Conservation (phyloP, 2,329 filamentous ascomycete genomes). For the Fusarium sp. region DNA sequence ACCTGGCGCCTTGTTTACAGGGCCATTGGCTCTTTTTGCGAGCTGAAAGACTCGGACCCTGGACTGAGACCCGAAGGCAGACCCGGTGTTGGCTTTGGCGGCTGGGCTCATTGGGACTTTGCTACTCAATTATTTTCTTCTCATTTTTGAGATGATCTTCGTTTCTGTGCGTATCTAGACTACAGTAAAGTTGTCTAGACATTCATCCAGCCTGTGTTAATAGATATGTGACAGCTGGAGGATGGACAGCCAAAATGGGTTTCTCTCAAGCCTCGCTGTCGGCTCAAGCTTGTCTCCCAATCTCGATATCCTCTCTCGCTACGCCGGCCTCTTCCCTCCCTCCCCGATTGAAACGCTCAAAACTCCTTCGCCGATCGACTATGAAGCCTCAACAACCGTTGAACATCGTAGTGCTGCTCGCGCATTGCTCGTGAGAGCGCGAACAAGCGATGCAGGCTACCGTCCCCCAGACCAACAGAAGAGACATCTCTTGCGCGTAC, state of each 20-base stretch:
- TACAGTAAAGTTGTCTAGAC: background rate
- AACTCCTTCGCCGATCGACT: background rate
- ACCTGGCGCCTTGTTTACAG: background rate
- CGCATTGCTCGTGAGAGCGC: slow-evolving; percentile 1
- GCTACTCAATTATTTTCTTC: background rate
- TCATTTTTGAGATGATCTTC: background rate
- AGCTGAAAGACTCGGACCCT: background rate
- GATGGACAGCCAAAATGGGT: background rate
- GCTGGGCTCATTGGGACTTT: background rate
- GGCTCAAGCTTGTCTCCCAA: background rate
- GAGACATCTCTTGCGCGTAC: slow-evolving; percentile 1
- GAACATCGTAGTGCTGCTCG: background rate
- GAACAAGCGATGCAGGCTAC: background rate
- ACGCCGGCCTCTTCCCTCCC: background rate
- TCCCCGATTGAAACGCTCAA: background rate
- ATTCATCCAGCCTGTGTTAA: too few relatives aligned
- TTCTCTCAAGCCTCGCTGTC: background rate
- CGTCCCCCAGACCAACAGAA: background rate
- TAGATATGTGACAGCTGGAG: background rate
- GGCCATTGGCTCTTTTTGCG: background rate
- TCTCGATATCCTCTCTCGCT: background rate
- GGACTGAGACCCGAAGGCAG: background rate
- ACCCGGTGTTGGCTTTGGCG: background rate
- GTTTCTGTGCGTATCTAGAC: background rate
- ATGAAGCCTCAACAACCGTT: background rate